These are phyloP conservation scores for Daldinia loculata DNA, from an alignment of 495 filamentous ascomycete species.

Conservation along the genomic window DNA sequence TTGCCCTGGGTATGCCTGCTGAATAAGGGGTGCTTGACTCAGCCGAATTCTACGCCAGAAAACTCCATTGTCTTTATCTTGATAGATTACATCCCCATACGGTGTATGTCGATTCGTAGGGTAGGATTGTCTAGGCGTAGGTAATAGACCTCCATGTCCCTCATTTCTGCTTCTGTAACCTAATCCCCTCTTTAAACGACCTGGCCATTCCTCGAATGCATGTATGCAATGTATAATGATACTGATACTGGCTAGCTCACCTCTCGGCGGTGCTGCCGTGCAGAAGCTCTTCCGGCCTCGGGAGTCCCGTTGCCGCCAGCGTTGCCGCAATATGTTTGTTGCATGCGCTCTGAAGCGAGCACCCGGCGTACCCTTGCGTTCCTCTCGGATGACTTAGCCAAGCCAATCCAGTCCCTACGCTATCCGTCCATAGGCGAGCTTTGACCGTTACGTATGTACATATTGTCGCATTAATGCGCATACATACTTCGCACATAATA, in stretches of 20 bases:
- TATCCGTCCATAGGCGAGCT: conserved; percentile 21
- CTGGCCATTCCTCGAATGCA: conserved; percentile 22
- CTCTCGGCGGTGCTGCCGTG: conserved; percentile 37
- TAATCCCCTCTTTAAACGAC: conserved; percentile 23
- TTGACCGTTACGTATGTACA: conserved; percentile 27
- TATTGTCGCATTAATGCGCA: conserved; percentile 30
- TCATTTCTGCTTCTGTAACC: conserved; percentile 9
- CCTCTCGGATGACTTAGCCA: conserved; percentile 30
- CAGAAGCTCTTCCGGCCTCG: conserved; percentile 40
- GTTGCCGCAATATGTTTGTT: conserved; percentile 22
- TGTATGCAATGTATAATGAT: conserved; percentile 35
- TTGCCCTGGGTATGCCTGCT: conserved; percentile 18
- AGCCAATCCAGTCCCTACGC: conserved; percentile 5
- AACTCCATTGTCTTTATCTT: not conserved
- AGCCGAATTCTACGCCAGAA: conserved; percentile 13
- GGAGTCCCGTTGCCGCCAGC: conserved; percentile 28
- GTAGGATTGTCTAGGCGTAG: conserved; percentile 14
- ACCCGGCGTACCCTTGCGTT: conserved; percentile 33
- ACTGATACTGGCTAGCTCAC: conserved; percentile 18
- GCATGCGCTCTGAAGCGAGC: conserved; percentile 34
- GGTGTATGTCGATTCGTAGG: not conserved
- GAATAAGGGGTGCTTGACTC: conserved; percentile 19
- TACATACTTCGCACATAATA: conserved; percentile 19
- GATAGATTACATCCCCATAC: not conserved
- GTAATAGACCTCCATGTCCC: not conserved